A percentile compares a stretch with the other conserved stretches of the same genome.
Evolutionary conservation across 345 rosid genomes (phyloP).

Genomic region (Sonneratia alba): DNA sequence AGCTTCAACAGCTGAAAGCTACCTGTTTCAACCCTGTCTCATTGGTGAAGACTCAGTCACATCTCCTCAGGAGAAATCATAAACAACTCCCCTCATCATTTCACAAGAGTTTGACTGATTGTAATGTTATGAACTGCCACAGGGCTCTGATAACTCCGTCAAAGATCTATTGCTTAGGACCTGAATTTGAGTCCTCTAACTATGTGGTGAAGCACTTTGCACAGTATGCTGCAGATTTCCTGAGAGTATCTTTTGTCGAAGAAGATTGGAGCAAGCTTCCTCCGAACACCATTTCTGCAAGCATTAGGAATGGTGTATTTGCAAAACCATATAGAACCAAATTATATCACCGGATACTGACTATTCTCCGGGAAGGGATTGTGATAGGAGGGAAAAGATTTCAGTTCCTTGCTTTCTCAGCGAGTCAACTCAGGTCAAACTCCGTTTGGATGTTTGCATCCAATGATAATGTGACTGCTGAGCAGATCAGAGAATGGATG

Average conservation of each 20-base stretch:
- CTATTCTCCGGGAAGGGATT: slow-evolving; percentile 63
- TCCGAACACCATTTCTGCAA: slow-evolving; percentile 53
- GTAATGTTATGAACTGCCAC: slow-evolving; percentile 66
- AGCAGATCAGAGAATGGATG: slow-evolving; percentile 86
- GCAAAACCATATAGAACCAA: slow-evolving; percentile 60
- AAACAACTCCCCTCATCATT: slow-evolving; percentile 30
- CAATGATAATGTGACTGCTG: slow-evolving; percentile 64
- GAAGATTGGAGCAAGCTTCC: slow-evolving; percentile 94
- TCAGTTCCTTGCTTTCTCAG: slow-evolving; percentile 90
- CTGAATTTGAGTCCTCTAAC: slow-evolving; percentile 83
- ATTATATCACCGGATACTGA: slow-evolving; percentile 62
- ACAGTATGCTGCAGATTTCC: slow-evolving; percentile 64
- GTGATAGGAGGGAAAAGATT: slow-evolving; percentile 58
- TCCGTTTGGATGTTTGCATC: slow-evolving; percentile 98
- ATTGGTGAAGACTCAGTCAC: slow-evolving; percentile 39
- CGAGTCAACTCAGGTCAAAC: slow-evolving; percentile 82
- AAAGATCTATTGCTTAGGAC: slow-evolving; percentile 82
- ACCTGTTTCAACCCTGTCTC: slow-evolving; percentile 56
- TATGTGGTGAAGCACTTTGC: slow-evolving; percentile 78
- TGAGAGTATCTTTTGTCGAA: slow-evolving; percentile 84
- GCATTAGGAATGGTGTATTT: slow-evolving; percentile 51
- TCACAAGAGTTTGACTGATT: slow-evolving; percentile 26
- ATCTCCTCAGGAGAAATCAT: slow-evolving; percentile 25
- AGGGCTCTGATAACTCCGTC: slow-evolving; percentile 77
- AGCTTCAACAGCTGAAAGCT: slow-evolving; percentile 52